A percentile compares a stretch with the other conserved stretches of the same genome.
phyloP scores from a whole-genome alignment of 169 alveolate species.

The Eimeria mitis region DNA sequence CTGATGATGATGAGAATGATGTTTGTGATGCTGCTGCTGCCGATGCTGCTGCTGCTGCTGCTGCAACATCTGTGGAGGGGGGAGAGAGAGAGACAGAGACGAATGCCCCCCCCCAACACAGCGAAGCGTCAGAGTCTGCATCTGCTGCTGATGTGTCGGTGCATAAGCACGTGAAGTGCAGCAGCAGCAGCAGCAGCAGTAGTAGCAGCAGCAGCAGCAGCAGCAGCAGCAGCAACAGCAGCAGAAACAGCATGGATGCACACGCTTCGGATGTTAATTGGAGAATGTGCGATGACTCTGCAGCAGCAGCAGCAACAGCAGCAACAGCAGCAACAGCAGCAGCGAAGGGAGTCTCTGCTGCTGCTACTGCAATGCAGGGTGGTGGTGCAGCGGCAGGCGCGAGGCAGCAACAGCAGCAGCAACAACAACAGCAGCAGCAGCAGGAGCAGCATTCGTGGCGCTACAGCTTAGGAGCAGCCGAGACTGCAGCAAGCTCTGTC shows the following conservation, averaged over 20 bases:
- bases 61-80: no score
- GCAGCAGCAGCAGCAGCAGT: not conserved
- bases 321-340: no score
- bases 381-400: not conserved
- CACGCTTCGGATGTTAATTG: not conserved
- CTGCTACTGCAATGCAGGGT: not conserved
- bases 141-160: no score
- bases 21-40: no score
- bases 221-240: no score
- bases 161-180: not conserved
- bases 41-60: no score
- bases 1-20: no score
- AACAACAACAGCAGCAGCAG: not conserved
- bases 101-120: no score
- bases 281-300: not conserved
- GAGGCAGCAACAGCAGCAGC: no score
- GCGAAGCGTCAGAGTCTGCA: no score
- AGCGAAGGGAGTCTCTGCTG: not conserved
- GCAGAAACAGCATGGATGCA: no score
- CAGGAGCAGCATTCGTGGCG: not conserved
- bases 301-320: conserved; percentile 8
- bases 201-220: not conserved
- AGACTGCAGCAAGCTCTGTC: not conserved
- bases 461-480: not conserved
- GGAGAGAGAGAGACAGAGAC: no score